Base-by-base conservation (phyloP, 2,329 filamentous ascomycete species). In the Monilinia aucupariae region DNA sequence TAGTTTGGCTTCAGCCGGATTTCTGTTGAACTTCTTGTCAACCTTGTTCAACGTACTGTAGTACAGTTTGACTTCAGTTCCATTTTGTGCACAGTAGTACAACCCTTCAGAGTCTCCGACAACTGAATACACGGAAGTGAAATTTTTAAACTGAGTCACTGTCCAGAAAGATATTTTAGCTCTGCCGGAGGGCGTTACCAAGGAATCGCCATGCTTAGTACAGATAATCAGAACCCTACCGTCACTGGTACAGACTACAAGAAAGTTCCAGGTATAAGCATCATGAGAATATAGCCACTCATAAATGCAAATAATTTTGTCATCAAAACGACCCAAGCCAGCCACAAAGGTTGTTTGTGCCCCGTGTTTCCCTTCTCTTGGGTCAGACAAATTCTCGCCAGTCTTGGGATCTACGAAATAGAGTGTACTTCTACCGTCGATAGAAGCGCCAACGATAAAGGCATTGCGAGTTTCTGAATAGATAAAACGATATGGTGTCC, bases 201-300 rank as follows among this genome's bases (percentile, higher is more conserved):
- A 30, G 25, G 43, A 10, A n/a, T 39, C 34, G 15, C 39, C 43
- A 27, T 5, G 74, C 71, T 60, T 72, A 8, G 81, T 77, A 1
- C 82, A 81, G 17, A 86, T 78, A 9, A 89, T 78, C 25, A 86
- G 70, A 15, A 89, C 75, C 6, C 79, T 77, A 1, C 85, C 85
- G 12, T 76, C 75, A 39, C 78, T 78, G 0, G 83, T 84, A 4
- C 82, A 79, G 13, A 89, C 80, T 17, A 90, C 78, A 39, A 91
- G 77, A 70, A 85, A 88, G 1, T 82, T 79, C 73, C 87, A 88
- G 0, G 75, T 79, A 62, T 81, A 83, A n/a, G 78, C 78, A 45
- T 83, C 79, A 62, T 83, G 82, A 39, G 77, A 75, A 65, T 83
- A 85, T 6, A 78, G 73, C 89, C 89, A 92, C 65, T 90, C 85